phyloP scores from a whole-genome alignment of 1,284 basidiomycete species.

The Cryptococcus sp. region DNA sequence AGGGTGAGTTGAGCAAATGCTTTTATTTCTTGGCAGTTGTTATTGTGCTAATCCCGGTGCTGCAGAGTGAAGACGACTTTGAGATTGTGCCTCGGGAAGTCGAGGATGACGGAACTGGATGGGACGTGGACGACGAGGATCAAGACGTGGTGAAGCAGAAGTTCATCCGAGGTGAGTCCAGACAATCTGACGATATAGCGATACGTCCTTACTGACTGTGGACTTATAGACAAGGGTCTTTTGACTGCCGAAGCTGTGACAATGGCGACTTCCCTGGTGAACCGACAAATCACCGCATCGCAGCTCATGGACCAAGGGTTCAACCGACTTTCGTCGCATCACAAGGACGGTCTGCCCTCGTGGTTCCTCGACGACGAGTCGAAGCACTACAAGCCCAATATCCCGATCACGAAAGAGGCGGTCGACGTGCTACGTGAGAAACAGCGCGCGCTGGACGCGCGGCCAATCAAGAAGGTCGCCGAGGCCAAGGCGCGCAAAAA shows the following conservation, averaged over 20 bases:
- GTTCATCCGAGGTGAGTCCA: conserved; percentile 67
- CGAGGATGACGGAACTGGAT: conserved; percentile 65
- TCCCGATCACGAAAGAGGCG: conserved; percentile 97
- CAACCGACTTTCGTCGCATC: conserved; percentile 85
- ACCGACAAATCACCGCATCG: conserved; percentile 84
- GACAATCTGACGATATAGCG: too few relatives aligned
- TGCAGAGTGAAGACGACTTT: conserved; percentile 59
- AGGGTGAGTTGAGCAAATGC: conserved; percentile 16
- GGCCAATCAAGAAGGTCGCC: conserved; percentile 98
- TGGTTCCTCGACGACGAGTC: conserved; percentile 99
- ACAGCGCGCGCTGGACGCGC: conserved; percentile 90
- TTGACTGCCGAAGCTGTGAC: conserved; percentile 89
- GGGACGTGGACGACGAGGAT: conserved; percentile 80
- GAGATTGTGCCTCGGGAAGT: conserved; percentile 70
- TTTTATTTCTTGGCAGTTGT: background rate
- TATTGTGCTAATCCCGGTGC: background rate
- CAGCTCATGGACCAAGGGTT: conserved; percentile 94
- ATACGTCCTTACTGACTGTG: background rate
- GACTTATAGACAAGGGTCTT: conserved; percentile 71
- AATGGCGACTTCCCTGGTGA: conserved; percentile 88
- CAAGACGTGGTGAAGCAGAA: conserved; percentile 72
- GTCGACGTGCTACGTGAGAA: conserved; percentile 81
- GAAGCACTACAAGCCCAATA: conserved; percentile 89
- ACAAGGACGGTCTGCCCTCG: conserved; percentile 85
- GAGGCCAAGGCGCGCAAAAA: conserved; percentile 99